Percentiles rank a stretch among this genome's conserved stretches.
Conservation (phyloP, 2,329 filamentous ascomycete species). For the Aspergillus aculeatus region DNA sequence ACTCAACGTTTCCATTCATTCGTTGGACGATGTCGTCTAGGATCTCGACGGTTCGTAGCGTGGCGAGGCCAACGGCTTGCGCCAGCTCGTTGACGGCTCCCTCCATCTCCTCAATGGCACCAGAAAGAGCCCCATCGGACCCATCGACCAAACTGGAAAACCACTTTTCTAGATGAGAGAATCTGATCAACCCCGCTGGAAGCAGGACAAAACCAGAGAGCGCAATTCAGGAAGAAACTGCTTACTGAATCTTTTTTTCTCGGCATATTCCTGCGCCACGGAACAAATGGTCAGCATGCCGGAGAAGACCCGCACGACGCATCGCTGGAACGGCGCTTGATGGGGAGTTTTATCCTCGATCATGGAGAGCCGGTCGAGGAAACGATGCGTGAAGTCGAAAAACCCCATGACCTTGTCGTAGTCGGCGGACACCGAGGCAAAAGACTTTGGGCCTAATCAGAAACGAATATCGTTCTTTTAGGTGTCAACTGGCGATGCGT, state of each 20-base stretch:
- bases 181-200: not conserved
- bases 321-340: not conserved
- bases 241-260: constrained; percentile 6
- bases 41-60: constrained; percentile 1
- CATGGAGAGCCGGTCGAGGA: constrained; percentile 6
- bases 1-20: constrained; percentile 7
- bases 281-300: constrained; percentile 4
- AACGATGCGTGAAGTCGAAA: constrained; percentile 8
- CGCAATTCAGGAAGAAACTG: too few species aligned
- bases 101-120: constrained; percentile 4
- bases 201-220: not conserved
- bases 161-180: constrained; percentile 1
- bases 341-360: constrained; percentile 5
- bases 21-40: not conserved
- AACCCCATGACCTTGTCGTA: constrained; percentile 9
- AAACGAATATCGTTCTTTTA: not conserved
- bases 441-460: not conserved
- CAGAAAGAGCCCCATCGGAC: not conserved
- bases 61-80: constrained; percentile 2
- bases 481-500: not conserved
- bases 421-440: constrained; percentile 4
- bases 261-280: constrained; percentile 4
- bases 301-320: constrained; percentile 3
- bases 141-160: constrained; percentile 4
- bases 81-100: constrained; percentile 3